A percentile compares a stretch with the other conserved stretches of the same genome.
Conservation (phyloP, 2,329 filamentous ascomycete species). For the Aspergillus proliferans region DNA sequence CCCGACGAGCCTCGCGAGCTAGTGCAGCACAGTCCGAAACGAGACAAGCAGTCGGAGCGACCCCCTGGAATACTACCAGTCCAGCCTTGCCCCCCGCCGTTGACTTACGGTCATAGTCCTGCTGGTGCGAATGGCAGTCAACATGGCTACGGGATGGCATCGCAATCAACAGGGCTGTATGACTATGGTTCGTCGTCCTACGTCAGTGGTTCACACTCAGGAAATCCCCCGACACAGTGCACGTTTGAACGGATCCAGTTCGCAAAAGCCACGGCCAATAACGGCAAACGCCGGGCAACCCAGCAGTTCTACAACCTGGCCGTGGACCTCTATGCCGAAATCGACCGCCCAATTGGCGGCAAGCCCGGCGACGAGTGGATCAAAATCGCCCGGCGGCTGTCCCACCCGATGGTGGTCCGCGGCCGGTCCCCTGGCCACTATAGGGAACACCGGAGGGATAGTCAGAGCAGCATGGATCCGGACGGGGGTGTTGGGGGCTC, state of each 20-base stretch:
- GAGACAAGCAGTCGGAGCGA: slow-evolving; percentile 77
- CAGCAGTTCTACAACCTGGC: slow-evolving; percentile 93
- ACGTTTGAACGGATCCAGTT: slow-evolving; percentile 88
- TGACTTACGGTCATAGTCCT: slow-evolving; percentile 22
- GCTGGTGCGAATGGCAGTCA: slow-evolving; percentile 16
- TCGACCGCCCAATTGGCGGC: slow-evolving; percentile 41
- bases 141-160: slow-evolving; percentile 19
- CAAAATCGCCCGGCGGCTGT: slow-evolving; percentile 66
- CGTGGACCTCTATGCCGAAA: slow-evolving; percentile 71
- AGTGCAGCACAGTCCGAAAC: slow-evolving; percentile 85
- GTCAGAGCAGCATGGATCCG: slow-evolving; percentile 64
- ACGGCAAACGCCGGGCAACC: slow-evolving; percentile 80
- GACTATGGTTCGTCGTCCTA: slow-evolving; percentile 31
- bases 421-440: slow-evolving; percentile 78
- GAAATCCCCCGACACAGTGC: slow-evolving; percentile 43
- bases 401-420: slow-evolving; percentile 78
- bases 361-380: slow-evolving; percentile 52
- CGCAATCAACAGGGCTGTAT: slow-evolving; percentile 21
- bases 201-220: slow-evolving; percentile 22
- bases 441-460: slow-evolving; percentile 62
- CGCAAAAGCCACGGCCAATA: slow-evolving; percentile 89
- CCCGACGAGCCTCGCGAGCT: slow-evolving; percentile 72
- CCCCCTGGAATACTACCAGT: slow-evolving; percentile 66
- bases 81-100: slow-evolving; percentile 55
- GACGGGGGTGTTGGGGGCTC: slow-evolving; percentile 52